Conservation (phyloP, 371 early-diverging fungal genomes). For the Syncephalastrum sp. region DNA sequence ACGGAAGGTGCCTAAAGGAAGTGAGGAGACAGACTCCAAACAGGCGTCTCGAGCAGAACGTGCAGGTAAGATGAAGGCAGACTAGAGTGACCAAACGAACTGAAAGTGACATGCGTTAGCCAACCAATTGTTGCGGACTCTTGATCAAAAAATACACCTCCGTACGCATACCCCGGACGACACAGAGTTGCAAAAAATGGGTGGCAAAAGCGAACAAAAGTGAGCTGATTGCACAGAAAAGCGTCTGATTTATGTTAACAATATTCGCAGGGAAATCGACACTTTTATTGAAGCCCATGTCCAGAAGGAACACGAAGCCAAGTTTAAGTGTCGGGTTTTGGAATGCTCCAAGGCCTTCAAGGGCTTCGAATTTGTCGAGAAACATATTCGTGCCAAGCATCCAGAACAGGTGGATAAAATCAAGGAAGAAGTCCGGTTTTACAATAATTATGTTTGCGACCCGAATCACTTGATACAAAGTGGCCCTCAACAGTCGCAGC, state of each 20-base stretch:
- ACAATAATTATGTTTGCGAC: constrained; percentile 89
- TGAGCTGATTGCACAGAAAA: constrained; percentile 22
- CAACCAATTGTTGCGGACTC: constrained; percentile 55
- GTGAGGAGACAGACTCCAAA: constrained; percentile 20
- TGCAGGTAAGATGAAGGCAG: constrained; percentile 14
- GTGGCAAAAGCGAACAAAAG: constrained; percentile 74
- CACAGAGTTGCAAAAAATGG: constrained; percentile 66
- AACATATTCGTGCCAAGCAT: constrained; percentile 91
- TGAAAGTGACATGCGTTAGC: constrained; percentile 20
- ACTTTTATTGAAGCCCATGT: constrained; percentile 57
- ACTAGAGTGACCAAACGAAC: no score
- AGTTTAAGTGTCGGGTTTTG: constrained; percentile 80
- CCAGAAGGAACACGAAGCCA: constrained; percentile 74
- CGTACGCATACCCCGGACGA: constrained; percentile 66
- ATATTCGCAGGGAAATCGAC: constrained; percentile 37
- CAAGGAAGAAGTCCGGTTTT: constrained; percentile 66
- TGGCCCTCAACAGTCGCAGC: constrained; percentile 1
- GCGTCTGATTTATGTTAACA: background rate
- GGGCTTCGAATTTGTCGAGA: constrained; percentile 90
- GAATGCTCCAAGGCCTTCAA: constrained; percentile 92
- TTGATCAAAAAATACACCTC: constrained; percentile 65
- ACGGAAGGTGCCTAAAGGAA: constrained; percentile 45
- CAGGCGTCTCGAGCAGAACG: constrained; percentile 23
- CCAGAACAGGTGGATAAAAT: constrained; percentile 64
- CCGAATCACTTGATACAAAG: constrained; percentile 64